These are phyloP conservation scores for Coemansia sp. DNA, from an alignment of 192 early-diverging fungal genomes.

Conservation along the genomic window DNA sequence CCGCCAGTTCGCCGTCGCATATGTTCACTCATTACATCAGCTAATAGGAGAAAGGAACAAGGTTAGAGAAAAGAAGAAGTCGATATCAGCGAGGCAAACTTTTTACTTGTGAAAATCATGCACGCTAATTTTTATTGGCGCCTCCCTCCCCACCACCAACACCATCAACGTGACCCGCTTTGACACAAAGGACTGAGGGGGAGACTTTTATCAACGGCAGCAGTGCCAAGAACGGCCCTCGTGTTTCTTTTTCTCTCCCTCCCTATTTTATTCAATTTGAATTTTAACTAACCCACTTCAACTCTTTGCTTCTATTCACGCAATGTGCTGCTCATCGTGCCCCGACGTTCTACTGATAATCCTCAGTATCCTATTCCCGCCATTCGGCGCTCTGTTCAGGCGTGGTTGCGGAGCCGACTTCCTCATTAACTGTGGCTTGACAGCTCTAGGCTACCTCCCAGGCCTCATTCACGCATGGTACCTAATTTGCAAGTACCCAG, in stretches of 20 bases:
- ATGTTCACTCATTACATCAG: neutral
- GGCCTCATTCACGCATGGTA: conserved; percentile 72
- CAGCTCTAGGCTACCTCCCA: conserved; percentile 67
- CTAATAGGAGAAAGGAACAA: neutral
- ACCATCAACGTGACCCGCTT: no score
- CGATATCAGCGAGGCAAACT: neutral
- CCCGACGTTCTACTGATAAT: conserved; percentile 50
- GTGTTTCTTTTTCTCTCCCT: neutral
- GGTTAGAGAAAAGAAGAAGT: neutral
- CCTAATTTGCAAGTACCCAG: conserved; percentile 59
- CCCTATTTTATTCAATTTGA: neutral
- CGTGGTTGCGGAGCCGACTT: conserved; percentile 65
- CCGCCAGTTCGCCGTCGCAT: neutral
- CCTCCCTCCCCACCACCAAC: no score
- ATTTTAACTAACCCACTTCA: neutral
- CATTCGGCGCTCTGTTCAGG: conserved; percentile 62
- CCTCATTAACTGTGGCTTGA: conserved; percentile 70
- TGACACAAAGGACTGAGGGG: no score
- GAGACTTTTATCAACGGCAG: neutral
- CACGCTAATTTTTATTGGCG: no score
- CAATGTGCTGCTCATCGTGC: conserved; percentile 41
- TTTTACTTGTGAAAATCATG: no score
- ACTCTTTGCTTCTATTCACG: neutral
- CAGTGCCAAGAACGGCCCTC: no score
- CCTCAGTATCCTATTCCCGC: conserved; percentile 59